These are phyloP conservation scores for Diaporthe sp. DNA, from an alignment of 2,329 filamentous ascomycete genomes.

Conservation along the genomic window DNA sequence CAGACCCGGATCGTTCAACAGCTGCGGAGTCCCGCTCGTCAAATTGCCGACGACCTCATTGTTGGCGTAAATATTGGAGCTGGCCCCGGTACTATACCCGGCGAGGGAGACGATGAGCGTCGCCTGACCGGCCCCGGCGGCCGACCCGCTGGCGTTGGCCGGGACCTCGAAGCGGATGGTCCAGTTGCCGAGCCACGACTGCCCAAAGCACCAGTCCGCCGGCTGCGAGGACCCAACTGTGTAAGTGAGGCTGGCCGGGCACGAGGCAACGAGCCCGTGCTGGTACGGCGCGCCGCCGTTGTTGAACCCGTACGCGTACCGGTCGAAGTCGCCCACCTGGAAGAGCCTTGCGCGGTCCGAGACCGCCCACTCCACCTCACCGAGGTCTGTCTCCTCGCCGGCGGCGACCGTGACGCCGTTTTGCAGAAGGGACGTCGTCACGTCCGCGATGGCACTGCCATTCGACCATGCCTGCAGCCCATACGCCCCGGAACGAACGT, in stretches of 20 bases:
- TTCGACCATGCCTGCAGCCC: conserved; percentile 65
- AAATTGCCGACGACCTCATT: conserved; percentile 57
- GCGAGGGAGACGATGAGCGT: conserved; percentile 59
- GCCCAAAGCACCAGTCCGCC: conserved; percentile 64
- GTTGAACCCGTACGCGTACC: conserved; percentile 59
- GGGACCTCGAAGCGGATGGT: conserved; percentile 49
- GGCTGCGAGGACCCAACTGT: conserved; percentile 54
- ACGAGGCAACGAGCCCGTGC: conserved; percentile 60
- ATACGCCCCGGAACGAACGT: conserved; percentile 60
- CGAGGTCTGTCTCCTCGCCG: conserved; percentile 53
- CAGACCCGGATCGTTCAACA: conserved; percentile 59
- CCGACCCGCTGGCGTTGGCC: conserved; percentile 19
- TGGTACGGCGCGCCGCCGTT: conserved; percentile 58
- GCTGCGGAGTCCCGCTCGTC: conserved; percentile 48
- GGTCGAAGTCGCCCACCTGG: conserved; percentile 63
- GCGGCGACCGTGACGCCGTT: conserved; percentile 57
- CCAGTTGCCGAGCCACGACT: conserved; percentile 56
- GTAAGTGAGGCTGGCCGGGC: conserved; percentile 60
- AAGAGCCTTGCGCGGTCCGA: conserved; percentile 58
- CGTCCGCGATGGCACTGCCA: conserved; percentile 58
- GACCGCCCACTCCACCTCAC: conserved; percentile 56
- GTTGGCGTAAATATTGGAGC: conserved; percentile 56
- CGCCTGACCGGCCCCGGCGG: conserved; percentile 45
- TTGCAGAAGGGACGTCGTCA: conserved; percentile 58
- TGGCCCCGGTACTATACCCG: conserved; percentile 63